Evolutionary conservation across 495 filamentous ascomycete genomes (phyloP), one percentile per base, ranked within the genome.

Genomic region (Talaromyces borbonicus): DNA sequence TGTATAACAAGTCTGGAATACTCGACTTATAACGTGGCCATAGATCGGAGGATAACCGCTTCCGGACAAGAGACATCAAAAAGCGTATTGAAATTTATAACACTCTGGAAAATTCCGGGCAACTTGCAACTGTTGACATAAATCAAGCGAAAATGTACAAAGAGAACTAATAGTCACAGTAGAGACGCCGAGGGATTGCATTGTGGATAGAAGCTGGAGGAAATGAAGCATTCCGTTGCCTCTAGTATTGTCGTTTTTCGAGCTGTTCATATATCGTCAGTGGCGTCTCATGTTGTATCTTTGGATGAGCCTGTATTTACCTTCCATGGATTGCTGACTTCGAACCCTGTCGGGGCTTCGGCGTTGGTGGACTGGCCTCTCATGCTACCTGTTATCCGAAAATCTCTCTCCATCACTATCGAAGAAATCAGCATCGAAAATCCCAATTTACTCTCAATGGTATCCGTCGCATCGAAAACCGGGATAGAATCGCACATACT

Each of bases 341-440:
- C 90, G 70, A 93, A 99, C 27, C 89, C 90, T 31, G 74, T 67
- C 12, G 92, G 93, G 27, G 92, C 92, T 48, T 71, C 61, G 39
- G 78, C 70, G 40, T 81, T 83, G 66, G 90, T 84, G 53, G 80
- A 84, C 64, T 99, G 92, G 30, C 89, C 93, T 69, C 93, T 75
- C 56, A 84, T 54, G 40, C 62, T 76, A 49, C 92, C 92, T 40
- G 92, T 99, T 61, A 99, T 75, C 58, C 92, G 75, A 53, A 81
- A 71, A 61, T 99, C 92, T 57, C 92, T 79, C 48, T 96, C 84
- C 89, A 97, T 95, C 93, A 99, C 92, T 97, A 53, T 53, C 38
- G 25, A 22, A 8, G 18, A 3, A 22, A 37, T 52, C 30, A 35
- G 30, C 24, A 45, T 33, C 15, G 7, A 8, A 29, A 11, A n/a